These are phyloP conservation scores for Cornus suecica DNA, from an alignment of 148 eudicot species.

Conservation along the genomic window DNA sequence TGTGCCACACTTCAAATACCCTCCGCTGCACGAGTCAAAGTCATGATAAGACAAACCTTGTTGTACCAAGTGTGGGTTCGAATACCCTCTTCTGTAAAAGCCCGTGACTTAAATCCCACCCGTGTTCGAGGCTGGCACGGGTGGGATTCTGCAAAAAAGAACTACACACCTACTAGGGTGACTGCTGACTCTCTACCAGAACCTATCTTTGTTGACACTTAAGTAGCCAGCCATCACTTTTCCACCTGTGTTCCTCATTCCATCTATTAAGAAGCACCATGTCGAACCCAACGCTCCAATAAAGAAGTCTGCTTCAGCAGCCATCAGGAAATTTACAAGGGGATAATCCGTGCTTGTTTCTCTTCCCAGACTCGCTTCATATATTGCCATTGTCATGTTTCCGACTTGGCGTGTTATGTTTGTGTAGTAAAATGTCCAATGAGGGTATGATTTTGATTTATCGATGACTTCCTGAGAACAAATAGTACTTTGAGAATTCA, in stretches of 20 bases:
- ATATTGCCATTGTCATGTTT: conserved; percentile 78
- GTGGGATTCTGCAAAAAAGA: too few species aligned
- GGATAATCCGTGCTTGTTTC: conserved; percentile 90
- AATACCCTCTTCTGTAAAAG: too few species aligned
- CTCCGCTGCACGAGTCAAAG: too few species aligned
- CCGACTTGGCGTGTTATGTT: conserved; percentile 71
- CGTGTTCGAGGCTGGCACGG: too few species aligned
- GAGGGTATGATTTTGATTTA: conserved; percentile 43
- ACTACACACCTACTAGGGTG: too few species aligned
- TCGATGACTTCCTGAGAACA: conserved; percentile 60
- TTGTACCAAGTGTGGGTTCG: too few species aligned
- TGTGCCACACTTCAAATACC: too few species aligned
- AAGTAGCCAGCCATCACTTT: conserved; percentile 95
- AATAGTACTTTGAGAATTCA: neutral
- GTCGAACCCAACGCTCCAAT: conserved; percentile 93
- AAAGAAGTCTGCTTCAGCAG: conserved; percentile 79
- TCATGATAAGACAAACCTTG: too few species aligned
- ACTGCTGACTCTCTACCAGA: conserved; percentile 46
- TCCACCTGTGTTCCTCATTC: conserved; percentile 95
- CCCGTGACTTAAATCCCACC: too few species aligned
- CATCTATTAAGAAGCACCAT: conserved; percentile 89
- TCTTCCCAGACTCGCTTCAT: conserved; percentile 87
- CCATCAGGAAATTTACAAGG: conserved; percentile 93
- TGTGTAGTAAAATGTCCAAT: conserved; percentile 79
- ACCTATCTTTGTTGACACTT: conserved; percentile 90